Evolutionary conservation across 169 alveolate species (phyloP).

Genomic region (Plasmodium malariae): DNA sequence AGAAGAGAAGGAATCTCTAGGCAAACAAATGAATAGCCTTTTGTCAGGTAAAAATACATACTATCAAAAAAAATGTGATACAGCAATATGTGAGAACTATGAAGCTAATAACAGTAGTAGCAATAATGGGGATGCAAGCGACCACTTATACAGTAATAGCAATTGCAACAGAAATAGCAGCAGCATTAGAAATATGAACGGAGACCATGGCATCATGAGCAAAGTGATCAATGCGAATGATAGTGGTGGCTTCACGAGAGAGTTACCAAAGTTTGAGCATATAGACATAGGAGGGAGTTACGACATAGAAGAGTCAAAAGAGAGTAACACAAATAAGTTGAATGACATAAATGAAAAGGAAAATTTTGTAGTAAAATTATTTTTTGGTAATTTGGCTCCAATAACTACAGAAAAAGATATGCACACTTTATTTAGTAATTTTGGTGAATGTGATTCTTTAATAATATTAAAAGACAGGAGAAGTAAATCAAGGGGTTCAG

Average conservation of each 20-base stretch:
- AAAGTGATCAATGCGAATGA: too few species aligned
- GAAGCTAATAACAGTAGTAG: background rate
- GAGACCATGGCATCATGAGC: too few species aligned
- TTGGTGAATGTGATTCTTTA: conserved; percentile 73
- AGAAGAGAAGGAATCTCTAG: background rate
- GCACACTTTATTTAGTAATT: conserved; percentile 69
- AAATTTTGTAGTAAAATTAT: conserved; percentile 56
- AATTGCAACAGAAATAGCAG: background rate
- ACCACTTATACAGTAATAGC: background rate
- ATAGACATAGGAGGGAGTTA: background rate
- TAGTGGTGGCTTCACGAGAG: background rate
- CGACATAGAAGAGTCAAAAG: background rate
- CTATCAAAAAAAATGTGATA: conserved; percentile 22
- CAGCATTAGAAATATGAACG: background rate
- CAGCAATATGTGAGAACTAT: background rate
- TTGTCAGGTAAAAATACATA: background rate
- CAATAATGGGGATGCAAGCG: background rate
- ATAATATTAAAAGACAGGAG: conserved; percentile 75
- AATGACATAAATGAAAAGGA: conserved; percentile 21
- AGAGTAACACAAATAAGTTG: background rate
- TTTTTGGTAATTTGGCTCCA: conserved; percentile 77
- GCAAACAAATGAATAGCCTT: background rate
- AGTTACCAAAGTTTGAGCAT: background rate
- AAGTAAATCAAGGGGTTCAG: conserved; percentile 76
- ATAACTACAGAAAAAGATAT: conserved; percentile 77